These are phyloP conservation scores for Sphagnurus paluster DNA, from an alignment of 1,284 basidiomycete genomes.

Conservation along the genomic window DNA sequence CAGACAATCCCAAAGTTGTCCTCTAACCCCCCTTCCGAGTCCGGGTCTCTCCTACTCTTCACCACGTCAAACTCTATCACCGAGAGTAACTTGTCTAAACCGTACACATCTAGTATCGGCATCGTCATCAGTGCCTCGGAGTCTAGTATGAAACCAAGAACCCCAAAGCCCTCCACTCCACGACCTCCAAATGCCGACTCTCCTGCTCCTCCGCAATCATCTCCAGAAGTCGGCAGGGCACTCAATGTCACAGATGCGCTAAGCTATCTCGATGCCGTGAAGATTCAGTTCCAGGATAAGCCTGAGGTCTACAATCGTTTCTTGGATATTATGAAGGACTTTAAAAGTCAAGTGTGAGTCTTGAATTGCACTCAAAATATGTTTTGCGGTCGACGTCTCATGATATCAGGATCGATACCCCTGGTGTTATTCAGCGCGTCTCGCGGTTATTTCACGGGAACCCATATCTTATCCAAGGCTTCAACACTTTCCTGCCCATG, in stretches of 20 bases:
- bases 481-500: constrained; percentile 97
- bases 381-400: constrained; percentile 1
- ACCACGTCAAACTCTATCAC: constrained; percentile 22
- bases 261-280: constrained; percentile 96
- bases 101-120: constrained; percentile 17
- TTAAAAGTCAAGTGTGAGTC: constrained; percentile 92
- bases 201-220: constrained; percentile 22
- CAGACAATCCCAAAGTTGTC: constrained; percentile 13
- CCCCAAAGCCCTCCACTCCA: constrained; percentile 35
- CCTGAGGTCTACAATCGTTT: constrained; percentile 98
- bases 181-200: constrained; percentile 29
- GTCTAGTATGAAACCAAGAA: constrained; percentile 28
- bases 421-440: constrained; percentile 97
- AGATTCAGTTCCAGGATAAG: constrained; percentile 88
- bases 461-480: constrained; percentile 93
- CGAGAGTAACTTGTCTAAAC: background rate
- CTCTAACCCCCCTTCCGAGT: constrained; percentile 25
- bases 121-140: constrained; percentile 16
- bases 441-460: constrained; percentile 95
- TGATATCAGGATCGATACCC: constrained; percentile 89
- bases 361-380: background rate
- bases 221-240: constrained; percentile 44
- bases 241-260: constrained; percentile 92
- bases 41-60: constrained; percentile 29
- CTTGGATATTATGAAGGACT: constrained; percentile 99